phyloP scores from a whole-genome alignment of 2,329 filamentous ascomycete species.

The Aspergillus carbonarius region DNA sequence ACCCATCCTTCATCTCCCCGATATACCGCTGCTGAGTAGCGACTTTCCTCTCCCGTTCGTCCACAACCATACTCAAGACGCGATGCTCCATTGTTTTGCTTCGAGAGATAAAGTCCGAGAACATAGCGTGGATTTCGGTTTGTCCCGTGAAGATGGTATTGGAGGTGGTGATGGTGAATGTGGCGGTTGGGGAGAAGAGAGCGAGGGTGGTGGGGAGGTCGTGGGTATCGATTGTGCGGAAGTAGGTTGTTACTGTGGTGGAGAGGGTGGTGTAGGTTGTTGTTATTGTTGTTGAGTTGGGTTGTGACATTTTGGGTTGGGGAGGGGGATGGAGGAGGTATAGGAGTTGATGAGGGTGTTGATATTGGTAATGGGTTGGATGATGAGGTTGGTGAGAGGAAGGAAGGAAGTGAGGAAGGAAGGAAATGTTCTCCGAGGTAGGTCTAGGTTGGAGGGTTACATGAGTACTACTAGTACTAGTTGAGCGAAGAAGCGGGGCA shows the following conservation, averaged over 20 bases:
- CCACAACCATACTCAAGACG: slow-evolving; percentile 1
- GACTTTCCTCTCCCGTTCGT: slow-evolving; percentile 4
- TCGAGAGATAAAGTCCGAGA: background rate
- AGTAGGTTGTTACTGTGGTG: background rate
- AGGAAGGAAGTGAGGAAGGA: too few species aligned
- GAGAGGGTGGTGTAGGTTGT: background rate
- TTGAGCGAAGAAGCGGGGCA: too few species aligned
- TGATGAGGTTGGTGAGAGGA: too few species aligned
- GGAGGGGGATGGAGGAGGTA: too few species aligned
- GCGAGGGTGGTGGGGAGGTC: background rate
- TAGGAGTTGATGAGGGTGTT: too few species aligned
- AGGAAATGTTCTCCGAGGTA: too few species aligned
- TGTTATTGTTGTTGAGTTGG: too few species aligned
- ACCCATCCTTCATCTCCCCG: background rate
- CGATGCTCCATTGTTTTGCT: slow-evolving; percentile 5
- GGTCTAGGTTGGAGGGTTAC: too few species aligned
- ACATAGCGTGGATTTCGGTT: background rate
- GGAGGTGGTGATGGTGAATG: slow-evolving; percentile 4
- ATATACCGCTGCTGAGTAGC: slow-evolving; percentile 6
- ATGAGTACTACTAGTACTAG: too few species aligned
- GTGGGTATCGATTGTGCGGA: background rate
- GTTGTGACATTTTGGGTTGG: too few species aligned
- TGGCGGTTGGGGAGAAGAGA: slow-evolving; percentile 8
- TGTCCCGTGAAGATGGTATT: slow-evolving; percentile 1
- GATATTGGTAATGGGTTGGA: too few species aligned